Conservation (phyloP, 768 basidiomycete species). For the Boletellus ananiceps region DNA sequence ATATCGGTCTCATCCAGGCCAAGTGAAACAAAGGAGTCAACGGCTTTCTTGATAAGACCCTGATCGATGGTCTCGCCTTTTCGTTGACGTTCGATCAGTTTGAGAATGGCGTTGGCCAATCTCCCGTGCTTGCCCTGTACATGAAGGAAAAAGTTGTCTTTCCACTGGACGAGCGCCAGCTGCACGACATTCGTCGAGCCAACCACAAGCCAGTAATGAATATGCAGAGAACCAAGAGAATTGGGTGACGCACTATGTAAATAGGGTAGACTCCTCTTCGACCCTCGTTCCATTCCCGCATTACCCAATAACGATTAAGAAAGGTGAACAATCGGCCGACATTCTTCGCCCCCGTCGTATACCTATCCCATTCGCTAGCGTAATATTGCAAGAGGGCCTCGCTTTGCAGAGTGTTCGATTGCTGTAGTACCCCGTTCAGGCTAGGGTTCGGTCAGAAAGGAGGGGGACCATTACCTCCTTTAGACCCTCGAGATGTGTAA, state of each 20-base stretch:
- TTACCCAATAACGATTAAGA: slow-evolving; percentile 98
- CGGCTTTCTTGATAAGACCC: slow-evolving; percentile 86
- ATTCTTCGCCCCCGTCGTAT: slow-evolving; percentile 95
- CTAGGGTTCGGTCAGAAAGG: slow-evolving; percentile 9
- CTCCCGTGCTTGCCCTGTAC: slow-evolving; percentile 81
- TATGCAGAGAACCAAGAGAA: background rate
- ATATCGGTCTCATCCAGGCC: slow-evolving; percentile 90
- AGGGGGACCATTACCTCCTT: slow-evolving; percentile 48
- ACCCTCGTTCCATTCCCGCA: slow-evolving; percentile 90
- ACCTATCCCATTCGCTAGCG: slow-evolving; percentile 89
- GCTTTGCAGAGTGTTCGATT: slow-evolving; percentile 76
- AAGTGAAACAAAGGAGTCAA: slow-evolving; percentile 92
- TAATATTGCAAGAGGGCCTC: slow-evolving; percentile 89
- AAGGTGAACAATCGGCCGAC: slow-evolving; percentile 97
- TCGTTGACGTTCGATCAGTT: slow-evolving; percentile 87
- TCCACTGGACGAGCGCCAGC: slow-evolving; percentile 98
- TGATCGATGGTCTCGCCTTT: slow-evolving; percentile 94
- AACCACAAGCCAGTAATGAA: background rate
- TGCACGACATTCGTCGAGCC: slow-evolving; percentile 20
- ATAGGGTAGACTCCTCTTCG: slow-evolving; percentile 92
- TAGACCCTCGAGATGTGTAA: slow-evolving; percentile 66
- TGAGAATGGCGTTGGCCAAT: slow-evolving; percentile 81
- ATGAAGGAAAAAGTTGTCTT: slow-evolving; percentile 80
- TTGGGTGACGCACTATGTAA: slow-evolving; percentile 69
- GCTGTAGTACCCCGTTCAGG: slow-evolving; percentile 40